phyloP scores from a whole-genome alignment of 306 rosid species.

The Glycyrrhiza uralensis region DNA sequence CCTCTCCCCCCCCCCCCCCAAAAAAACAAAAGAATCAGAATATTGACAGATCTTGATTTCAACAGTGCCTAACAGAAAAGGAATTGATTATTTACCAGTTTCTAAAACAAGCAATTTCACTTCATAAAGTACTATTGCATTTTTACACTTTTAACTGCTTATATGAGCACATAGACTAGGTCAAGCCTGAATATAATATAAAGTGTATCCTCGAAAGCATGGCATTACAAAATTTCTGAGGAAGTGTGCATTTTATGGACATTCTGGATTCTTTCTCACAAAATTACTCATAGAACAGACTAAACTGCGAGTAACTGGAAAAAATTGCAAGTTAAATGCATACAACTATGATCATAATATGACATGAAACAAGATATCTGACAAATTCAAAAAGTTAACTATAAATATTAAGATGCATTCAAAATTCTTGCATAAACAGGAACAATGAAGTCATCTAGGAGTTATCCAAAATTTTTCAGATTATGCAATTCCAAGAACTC shows the following conservation, averaged over 20 bases:
- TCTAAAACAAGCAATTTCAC: constrained; percentile 1
- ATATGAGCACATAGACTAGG: background rate
- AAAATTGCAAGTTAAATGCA: background rate
- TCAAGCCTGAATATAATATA: constrained; percentile 6
- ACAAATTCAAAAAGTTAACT: background rate
- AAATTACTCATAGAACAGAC: constrained; percentile 17
- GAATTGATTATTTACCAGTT: background rate
- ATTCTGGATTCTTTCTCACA: constrained; percentile 1
- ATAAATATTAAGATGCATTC: constrained; percentile 19
- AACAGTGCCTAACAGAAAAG: constrained; percentile 15
- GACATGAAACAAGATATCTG: background rate
- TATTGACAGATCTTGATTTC: constrained; percentile 7
- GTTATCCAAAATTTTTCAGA: background rate
- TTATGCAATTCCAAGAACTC: background rate
- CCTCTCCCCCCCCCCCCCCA: background rate
- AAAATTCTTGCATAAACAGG: constrained; percentile 9
- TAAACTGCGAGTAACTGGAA: background rate
- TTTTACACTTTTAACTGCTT: background rate
- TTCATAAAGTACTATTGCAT: background rate
- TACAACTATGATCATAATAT: background rate
- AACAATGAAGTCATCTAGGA: constrained; percentile 13
- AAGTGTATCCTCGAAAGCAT: background rate
- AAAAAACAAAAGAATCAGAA: background rate
- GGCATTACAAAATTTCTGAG: background rate
- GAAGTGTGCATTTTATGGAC: background rate